Base-by-base conservation (phyloP, 768 basidiomycete genomes). In the Tylopilus subfusipes region DNA sequence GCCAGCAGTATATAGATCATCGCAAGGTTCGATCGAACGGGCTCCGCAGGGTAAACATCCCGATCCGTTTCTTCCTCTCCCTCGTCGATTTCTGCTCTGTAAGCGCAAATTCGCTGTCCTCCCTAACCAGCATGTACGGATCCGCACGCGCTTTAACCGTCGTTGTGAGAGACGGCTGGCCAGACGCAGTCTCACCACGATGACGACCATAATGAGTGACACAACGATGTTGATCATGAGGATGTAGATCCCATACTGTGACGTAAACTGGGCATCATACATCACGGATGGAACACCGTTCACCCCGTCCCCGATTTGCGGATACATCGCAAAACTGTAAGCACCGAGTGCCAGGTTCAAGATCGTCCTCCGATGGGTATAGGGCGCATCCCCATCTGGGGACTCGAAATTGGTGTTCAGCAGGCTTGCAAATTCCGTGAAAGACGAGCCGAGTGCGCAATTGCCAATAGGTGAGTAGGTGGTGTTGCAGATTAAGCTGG, bases 401-500 rank as follows among this genome's bases (percentile, higher is more conserved):
- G 2, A 3, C 4, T 3, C 1, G 5, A n/a, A 29, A 2, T 18
- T 3, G 19, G 7, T 7, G 33, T 58, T 49, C 16, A 62, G 25
- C 4, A 11, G 3, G 1, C 5, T 12, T 13, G 56, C 34, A 33
- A 63, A 51, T 48, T 63, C 54, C 3, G 27, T n/a, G 31, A 63
- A 24, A 40, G 50, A 42, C 10, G 31, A 24, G 13, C 50, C 30
- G n/a, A n/a, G n/a, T 6, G 3, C 0, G 24, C 59, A 43, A 7
- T 0, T 0, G 12, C 48, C 34, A 25, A 50, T 3, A 5, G 19
- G 6, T n/a, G 59, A 25, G 2, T 12, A 31, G 4, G 39, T 46
- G 11, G 53, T 36, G 1, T 61, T 55, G 42, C 56, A 60, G 9
- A 65, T 50, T 12, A 65, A 22, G 40, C 27, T 54, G 9, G 51